Evolutionary conservation across 163 green algal genomes (phyloP).

Genomic region (Scenedesmus sp.): DNA sequence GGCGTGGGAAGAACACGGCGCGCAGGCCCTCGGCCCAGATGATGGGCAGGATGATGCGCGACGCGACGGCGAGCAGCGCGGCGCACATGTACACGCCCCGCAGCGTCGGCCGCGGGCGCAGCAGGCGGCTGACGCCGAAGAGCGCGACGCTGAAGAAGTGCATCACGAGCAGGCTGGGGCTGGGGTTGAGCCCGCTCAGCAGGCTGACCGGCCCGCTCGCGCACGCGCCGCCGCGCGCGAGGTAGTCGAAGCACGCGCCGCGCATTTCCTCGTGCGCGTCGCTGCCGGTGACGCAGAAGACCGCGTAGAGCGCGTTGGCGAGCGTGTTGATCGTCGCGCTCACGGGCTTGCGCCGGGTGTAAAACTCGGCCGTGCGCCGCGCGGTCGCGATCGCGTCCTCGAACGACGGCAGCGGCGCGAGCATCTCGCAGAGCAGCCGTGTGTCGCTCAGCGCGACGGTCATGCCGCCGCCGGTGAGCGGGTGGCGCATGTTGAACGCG

Average conservation of each 20-base stretch:
- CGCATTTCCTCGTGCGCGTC: conserved; percentile 96
- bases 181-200: conserved; percentile 82
- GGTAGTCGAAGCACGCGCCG: conserved; percentile 98
- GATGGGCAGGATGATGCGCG: conserved; percentile 98
- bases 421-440: conserved; percentile 90
- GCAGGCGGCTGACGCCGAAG: conserved; percentile 86
- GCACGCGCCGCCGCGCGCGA: conserved; percentile 86
- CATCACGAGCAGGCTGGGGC: conserved; percentile 81
- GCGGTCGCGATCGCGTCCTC: conserved; percentile 72
- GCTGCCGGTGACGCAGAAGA: conserved; percentile 81
- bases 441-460: conserved; percentile 92
- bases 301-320: conserved; percentile 96
- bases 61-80: conserved; percentile 83
- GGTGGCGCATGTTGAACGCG: conserved; percentile 99
- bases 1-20: conserved; percentile 63
- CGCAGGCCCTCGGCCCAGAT: conserved; percentile 86
- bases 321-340: conserved; percentile 99
- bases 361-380: conserved; percentile 86
- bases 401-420: conserved; percentile 83
- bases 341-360: conserved; percentile 91
- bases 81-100: conserved; percentile 80
- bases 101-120: conserved; percentile 84
- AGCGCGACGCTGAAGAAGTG: conserved; percentile 98
- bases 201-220: conserved; percentile 81
- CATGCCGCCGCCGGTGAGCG: conserved; percentile 97